A percentile compares a stretch with the other conserved stretches of the same genome.
These are phyloP conservation scores for Globisporangium takayamanum DNA, from an alignment of 352 stramenopile genomes.

Conservation along the genomic window DNA sequence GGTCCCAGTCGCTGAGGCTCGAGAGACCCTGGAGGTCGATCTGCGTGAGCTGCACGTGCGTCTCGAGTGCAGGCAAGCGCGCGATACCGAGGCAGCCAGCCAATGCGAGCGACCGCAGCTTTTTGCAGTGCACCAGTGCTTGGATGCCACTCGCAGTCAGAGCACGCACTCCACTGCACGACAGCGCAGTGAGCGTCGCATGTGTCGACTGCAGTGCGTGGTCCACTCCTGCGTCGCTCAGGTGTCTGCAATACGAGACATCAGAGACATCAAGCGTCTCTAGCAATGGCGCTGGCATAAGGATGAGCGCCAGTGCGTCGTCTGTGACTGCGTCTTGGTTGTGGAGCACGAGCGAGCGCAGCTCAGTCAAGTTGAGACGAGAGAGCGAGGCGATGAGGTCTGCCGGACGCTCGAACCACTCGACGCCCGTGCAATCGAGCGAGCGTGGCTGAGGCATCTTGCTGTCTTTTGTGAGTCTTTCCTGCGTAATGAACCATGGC, in stretches of 20 bases:
- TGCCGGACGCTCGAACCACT: constrained; percentile 4
- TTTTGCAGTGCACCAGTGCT: constrained; percentile 4
- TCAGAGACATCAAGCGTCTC: constrained; percentile 7
- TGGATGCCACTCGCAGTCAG: constrained; percentile 7
- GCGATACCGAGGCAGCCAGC: constrained; percentile 12
- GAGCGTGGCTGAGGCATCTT: background rate
- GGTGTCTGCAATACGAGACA: constrained; percentile 8
- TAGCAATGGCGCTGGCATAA: background rate
- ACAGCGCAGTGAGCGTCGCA: constrained; percentile 7
- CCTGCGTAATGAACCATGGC: constrained; percentile 3
- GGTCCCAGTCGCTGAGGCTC: constrained; percentile 3
- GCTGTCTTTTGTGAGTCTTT: background rate
- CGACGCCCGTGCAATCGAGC: constrained; percentile 9
- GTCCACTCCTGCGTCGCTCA: constrained; percentile 1
- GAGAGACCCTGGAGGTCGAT: constrained; percentile 16
- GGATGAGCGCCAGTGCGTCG: constrained; percentile 3
- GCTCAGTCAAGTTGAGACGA: background rate
- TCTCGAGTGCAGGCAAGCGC: constrained; percentile 4
- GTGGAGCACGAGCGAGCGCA: constrained; percentile 5
- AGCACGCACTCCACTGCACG: constrained; percentile 9
- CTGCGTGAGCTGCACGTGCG: background rate
- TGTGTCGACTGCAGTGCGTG: background rate
- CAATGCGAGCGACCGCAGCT: constrained; percentile 13
- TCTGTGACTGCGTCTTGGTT: constrained; percentile 7
- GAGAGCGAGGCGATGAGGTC: background rate